A percentile compares a stretch with the other conserved stretches of the same genome.
Evolutionary conservation across 768 basidiomycete genomes (phyloP).

Genomic region (Leccinum uliginosum): DNA sequence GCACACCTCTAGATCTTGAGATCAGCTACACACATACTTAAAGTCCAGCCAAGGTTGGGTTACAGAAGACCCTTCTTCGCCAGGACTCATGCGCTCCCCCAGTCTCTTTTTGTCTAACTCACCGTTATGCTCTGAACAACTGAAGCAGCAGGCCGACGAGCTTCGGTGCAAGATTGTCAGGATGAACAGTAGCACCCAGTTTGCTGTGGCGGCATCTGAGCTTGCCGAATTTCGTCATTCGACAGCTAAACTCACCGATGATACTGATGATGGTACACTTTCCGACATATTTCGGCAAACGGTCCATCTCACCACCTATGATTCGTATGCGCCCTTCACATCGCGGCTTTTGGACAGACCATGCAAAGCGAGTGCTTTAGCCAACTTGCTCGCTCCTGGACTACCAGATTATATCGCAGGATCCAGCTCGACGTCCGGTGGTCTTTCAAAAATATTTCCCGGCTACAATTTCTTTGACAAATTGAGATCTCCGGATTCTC

Average conservation of each 20-base stretch:
- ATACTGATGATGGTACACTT: background rate
- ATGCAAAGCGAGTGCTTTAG: background rate
- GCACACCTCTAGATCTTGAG: too few species aligned
- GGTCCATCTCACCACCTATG: constrained; percentile 14
- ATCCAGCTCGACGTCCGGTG: constrained; percentile 20
- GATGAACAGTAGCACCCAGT: constrained; percentile 2
- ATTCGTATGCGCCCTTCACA: constrained; percentile 12
- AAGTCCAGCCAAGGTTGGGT: background rate
- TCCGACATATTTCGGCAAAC: constrained; percentile 7
- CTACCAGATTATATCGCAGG: constrained; percentile 15
- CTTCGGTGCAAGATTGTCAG: background rate
- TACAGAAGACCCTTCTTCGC: background rate
- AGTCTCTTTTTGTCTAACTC: constrained; percentile 1
- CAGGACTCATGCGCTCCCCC: background rate
- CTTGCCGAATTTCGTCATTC: constrained; percentile 4
- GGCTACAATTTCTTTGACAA: constrained; percentile 1
- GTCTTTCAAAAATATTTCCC: constrained; percentile 9
- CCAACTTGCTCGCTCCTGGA: constrained; percentile 15
- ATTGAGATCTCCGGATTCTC: background rate
- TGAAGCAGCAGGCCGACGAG: background rate
- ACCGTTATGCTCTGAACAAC: background rate
- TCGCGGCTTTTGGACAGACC: constrained; percentile 5
- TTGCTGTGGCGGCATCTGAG: constrained; percentile 3
- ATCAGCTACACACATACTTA: background rate
- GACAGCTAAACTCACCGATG: background rate